Evolutionary conservation across 2,329 filamentous ascomycete species (phyloP).

Genomic region (Sclerotinia trifoliorum): DNA sequence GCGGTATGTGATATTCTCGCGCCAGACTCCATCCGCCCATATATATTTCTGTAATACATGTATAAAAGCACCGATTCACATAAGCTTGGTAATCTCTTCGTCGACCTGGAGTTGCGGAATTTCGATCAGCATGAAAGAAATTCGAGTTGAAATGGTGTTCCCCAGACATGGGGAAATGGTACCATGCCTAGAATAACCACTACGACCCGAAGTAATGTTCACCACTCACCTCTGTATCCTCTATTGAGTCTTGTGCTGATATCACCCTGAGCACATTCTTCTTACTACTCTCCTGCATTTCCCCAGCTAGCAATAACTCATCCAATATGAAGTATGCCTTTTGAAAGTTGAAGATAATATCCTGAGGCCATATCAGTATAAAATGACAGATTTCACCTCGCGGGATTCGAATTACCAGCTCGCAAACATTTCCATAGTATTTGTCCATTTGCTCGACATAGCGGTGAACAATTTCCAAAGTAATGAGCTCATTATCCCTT

Average conservation of each 20-base stretch:
- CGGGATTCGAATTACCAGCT: constrained; percentile 53
- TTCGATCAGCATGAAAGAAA: constrained; percentile 23
- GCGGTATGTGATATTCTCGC: constrained; percentile 25
- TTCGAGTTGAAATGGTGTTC: constrained; percentile 9
- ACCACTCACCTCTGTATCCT: constrained; percentile 91
- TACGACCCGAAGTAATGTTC: constrained; percentile 14
- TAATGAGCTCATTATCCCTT: constrained; percentile 98
- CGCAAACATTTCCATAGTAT: constrained; percentile 99
- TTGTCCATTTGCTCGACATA: constrained; percentile 99
- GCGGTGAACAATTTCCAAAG: constrained; percentile 96
- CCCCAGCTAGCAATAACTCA: constrained; percentile 89
- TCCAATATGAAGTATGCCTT: constrained; percentile 99
- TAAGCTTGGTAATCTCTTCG: constrained; percentile 42
- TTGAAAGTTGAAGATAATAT: constrained; percentile 92
- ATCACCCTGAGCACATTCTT: constrained; percentile 98
- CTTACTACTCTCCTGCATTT: constrained; percentile 98
- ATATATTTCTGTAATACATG: constrained; percentile 28
- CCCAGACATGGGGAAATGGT: constrained; percentile 28
- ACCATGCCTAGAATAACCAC: constrained; percentile 35
- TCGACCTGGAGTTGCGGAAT: constrained; percentile 41
- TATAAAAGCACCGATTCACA: constrained; percentile 36
- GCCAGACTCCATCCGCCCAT: constrained; percentile 29
- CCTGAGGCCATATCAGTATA: neutral
- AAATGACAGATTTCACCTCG: neutral
- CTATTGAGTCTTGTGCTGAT: constrained; percentile 92